phyloP scores from a whole-genome alignment of 805 yeast species.

The Sungouiozyma ichnusensis region DNA sequence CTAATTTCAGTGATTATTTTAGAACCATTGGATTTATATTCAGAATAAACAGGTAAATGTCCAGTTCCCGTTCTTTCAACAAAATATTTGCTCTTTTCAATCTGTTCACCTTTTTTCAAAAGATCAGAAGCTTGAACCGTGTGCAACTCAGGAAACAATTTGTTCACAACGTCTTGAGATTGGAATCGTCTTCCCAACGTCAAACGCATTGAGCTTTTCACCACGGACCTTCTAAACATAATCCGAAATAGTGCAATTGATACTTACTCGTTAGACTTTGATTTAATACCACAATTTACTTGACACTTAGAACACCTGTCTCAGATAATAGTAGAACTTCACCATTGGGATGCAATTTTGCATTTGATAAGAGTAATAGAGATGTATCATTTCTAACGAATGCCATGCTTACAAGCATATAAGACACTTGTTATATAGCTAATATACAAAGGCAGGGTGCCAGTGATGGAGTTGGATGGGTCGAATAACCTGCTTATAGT shows the following conservation, averaged over 20 bases:
- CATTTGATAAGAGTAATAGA: too few relatives aligned
- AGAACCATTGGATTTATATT: slow-evolving; percentile 47
- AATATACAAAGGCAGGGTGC: not conserved
- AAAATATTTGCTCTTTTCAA: slow-evolving; percentile 26
- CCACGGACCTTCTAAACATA: not conserved
- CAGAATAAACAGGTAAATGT: slow-evolving; percentile 73
- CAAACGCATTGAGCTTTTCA: not conserved
- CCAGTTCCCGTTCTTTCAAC: slow-evolving; percentile 46
- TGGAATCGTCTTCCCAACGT: not conserved
- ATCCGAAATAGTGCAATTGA: too few relatives aligned
- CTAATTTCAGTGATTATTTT: slow-evolving; percentile 62
- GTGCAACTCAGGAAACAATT: slow-evolving; percentile 22
- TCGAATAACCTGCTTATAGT: too few relatives aligned
- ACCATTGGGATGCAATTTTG: too few relatives aligned
- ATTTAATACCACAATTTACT: too few relatives aligned
- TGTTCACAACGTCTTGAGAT: not conserved
- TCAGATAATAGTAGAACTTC: too few relatives aligned
- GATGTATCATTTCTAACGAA: not conserved
- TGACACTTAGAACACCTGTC: too few relatives aligned
- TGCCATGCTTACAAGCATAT: not conserved
- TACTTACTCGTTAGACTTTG: too few relatives aligned
- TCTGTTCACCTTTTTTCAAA: slow-evolving; percentile 9
- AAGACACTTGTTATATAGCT: not conserved
- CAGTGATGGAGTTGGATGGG: too few relatives aligned
- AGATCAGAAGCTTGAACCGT: slow-evolving; percentile 26